A percentile compares a stretch with the other conserved stretches of the same genome.
These are phyloP conservation scores for Russula griseocarnosa DNA, from an alignment of 768 basidiomycete species.

Conservation along the genomic window DNA sequence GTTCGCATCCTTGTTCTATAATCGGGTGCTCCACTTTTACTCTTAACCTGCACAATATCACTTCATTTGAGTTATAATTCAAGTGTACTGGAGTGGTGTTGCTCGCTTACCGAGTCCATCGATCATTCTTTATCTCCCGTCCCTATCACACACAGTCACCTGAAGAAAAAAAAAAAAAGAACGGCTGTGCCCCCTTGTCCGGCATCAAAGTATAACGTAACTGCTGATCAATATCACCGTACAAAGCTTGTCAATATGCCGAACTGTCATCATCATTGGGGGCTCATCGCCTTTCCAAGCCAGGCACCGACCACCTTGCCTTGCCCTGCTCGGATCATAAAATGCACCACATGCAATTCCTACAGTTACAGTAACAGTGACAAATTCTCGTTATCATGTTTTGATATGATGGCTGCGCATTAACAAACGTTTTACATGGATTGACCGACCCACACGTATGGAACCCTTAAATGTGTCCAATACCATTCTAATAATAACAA, in stretches of 20 bases:
- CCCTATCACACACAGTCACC: slow-evolving; percentile 11
- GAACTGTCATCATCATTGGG: slow-evolving; percentile 8
- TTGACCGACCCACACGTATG: background rate
- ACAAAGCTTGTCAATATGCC: slow-evolving; percentile 8
- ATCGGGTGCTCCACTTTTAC: background rate
- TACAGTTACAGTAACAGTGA: slow-evolving; percentile 14
- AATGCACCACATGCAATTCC: slow-evolving; percentile 14
- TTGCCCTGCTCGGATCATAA: slow-evolving; percentile 19
- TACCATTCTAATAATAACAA: background rate
- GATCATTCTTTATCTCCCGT: slow-evolving; percentile 8
- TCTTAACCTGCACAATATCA: slow-evolving; percentile 8
- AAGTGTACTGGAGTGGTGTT: background rate
- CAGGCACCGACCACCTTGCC: background rate
- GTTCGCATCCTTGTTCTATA: background rate
- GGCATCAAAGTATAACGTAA: slow-evolving; percentile 14
- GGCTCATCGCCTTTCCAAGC: slow-evolving; percentile 2
- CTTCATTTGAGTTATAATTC: background rate
- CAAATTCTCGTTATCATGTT: slow-evolving; percentile 19
- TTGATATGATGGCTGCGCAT: slow-evolving; percentile 9
- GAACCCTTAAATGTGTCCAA: slow-evolving; percentile 1
- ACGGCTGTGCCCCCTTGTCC: background rate
- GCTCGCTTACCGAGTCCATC: background rate
- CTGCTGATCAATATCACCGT: slow-evolving; percentile 16
- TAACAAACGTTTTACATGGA: slow-evolving; percentile 1
- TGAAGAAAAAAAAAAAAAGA: background rate